Percentiles rank a stretch among this genome's conserved stretches.
phyloP scores from a whole-genome alignment of 805 yeast genomes.

The Lipomyces kockii region DNA sequence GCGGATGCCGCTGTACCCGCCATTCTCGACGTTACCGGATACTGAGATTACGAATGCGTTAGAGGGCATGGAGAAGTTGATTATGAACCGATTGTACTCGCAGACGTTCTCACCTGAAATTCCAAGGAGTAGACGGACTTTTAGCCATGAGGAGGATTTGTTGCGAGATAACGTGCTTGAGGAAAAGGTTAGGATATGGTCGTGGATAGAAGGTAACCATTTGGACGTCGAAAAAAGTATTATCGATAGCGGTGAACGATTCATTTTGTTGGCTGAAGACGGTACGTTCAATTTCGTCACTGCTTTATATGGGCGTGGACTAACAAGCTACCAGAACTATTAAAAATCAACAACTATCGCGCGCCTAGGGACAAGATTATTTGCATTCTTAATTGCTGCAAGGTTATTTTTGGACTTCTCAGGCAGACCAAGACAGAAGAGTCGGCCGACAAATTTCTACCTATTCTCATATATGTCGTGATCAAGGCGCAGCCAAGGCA shows the following conservation, averaged over 20 bases:
- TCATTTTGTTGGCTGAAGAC: slow-evolving; percentile 65
- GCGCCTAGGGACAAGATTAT: slow-evolving; percentile 95
- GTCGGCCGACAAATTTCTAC: slow-evolving; percentile 95
- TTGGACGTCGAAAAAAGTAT: slow-evolving; percentile 69
- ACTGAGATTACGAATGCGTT: slow-evolving; percentile 69
- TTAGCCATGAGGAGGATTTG: slow-evolving; percentile 66
- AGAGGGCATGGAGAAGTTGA: slow-evolving; percentile 90
- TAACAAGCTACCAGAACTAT: slow-evolving; percentile 55
- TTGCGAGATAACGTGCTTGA: slow-evolving; percentile 59
- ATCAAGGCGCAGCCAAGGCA: slow-evolving; percentile 67
- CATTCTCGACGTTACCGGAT: slow-evolving; percentile 70
- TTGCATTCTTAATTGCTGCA: slow-evolving; percentile 88
- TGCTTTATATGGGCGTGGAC: background rate
- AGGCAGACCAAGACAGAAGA: slow-evolving; percentile 69
- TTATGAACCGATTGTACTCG: slow-evolving; percentile 83
- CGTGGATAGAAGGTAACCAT: slow-evolving; percentile 75
- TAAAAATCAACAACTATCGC: slow-evolving; percentile 77
- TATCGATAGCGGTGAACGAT: slow-evolving; percentile 56
- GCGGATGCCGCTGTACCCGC: slow-evolving; percentile 66
- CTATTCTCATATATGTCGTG: slow-evolving; percentile 78
- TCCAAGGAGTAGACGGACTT: slow-evolving; percentile 52
- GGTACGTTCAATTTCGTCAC: background rate
- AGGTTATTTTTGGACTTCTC: slow-evolving; percentile 85
- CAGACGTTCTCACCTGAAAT: slow-evolving; percentile 80
- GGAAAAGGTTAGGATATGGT: slow-evolving; percentile 61